Conservation (phyloP, 257 asterid genomes). For the Echites panduratus region DNA sequence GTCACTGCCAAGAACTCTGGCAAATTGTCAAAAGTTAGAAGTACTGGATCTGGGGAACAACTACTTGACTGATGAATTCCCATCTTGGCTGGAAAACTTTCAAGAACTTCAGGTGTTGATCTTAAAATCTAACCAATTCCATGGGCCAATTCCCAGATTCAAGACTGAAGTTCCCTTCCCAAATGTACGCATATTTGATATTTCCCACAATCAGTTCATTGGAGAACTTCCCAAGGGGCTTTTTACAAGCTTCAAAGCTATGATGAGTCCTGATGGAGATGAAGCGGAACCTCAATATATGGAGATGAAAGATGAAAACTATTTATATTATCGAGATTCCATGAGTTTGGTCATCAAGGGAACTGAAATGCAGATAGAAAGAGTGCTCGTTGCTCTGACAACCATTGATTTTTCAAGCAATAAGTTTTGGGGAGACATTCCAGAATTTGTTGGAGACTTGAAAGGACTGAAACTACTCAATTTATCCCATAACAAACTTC, state of each 20-base stretch:
- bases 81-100: conserved; percentile 27
- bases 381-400: conserved; percentile 3
- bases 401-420: conserved; percentile 23
- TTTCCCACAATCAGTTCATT: conserved; percentile 15
- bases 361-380: not conserved
- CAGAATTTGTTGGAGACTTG: conserved; percentile 5
- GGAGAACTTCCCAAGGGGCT: conserved; percentile 13
- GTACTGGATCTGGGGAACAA: conserved; percentile 25
- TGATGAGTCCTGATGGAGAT: conserved; percentile 4
- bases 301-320: not conserved
- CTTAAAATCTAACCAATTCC: conserved; percentile 16
- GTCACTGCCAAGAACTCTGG: conserved; percentile 13
- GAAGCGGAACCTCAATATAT: not conserved
- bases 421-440: conserved; percentile 18
- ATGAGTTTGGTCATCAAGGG: conserved; percentile 10
- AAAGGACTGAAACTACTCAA: conserved; percentile 9
- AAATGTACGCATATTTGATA: conserved; percentile 18
- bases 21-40: conserved; percentile 15
- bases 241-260: conserved; percentile 13
- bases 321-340: not conserved
- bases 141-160: conserved; percentile 9
- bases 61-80: conserved; percentile 24
- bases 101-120: conserved; percentile 22
- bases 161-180: conserved; percentile 10
- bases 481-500: conserved; percentile 19